These are phyloP conservation scores for Drosera capensis DNA, from an alignment of 148 eudicot genomes.

Conservation along the genomic window DNA sequence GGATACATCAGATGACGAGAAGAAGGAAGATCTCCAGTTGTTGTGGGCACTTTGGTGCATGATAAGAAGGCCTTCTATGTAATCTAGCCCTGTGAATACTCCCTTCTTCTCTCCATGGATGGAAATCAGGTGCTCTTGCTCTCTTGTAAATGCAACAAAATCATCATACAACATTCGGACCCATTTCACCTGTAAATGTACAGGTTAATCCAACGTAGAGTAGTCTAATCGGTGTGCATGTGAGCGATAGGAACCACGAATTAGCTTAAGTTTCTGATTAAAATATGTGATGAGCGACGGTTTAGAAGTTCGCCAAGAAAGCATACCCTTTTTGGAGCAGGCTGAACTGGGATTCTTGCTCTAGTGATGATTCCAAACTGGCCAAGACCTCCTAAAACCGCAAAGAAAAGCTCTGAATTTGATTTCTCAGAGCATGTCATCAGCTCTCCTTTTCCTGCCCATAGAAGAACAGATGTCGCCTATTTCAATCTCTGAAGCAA, in stretches of 20 bases:
- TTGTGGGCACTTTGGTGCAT: slow-evolving; percentile 38
- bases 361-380: slow-evolving; percentile 58
- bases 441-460: slow-evolving; percentile 42
- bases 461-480: slow-evolving; percentile 1
- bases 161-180: slow-evolving; percentile 58
- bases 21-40: slow-evolving; percentile 88
- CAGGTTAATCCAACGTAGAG: too few relatives aligned
- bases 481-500: too few relatives aligned
- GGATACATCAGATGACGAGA: slow-evolving; percentile 30
- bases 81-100: slow-evolving; percentile 27
- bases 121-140: slow-evolving; percentile 74
- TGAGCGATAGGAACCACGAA: too few relatives aligned
- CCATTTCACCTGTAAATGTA: slow-evolving; percentile 92
- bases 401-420: slow-evolving; percentile 32
- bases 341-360: slow-evolving; percentile 39
- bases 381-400: slow-evolving; percentile 54
- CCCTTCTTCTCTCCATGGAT: slow-evolving; percentile 13
- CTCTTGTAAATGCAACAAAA: slow-evolving; percentile 50
- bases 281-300: too few relatives aligned
- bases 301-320: too few relatives aligned
- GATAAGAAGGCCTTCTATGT: slow-evolving; percentile 62
- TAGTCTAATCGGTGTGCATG: too few relatives aligned
- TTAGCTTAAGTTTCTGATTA: too few relatives aligned
- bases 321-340: slow-evolving; percentile 38
- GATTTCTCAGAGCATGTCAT: slow-evolving; percentile 28